Conservation (phyloP, 371 early-diverging fungal species). For the Globomyces sp. region DNA sequence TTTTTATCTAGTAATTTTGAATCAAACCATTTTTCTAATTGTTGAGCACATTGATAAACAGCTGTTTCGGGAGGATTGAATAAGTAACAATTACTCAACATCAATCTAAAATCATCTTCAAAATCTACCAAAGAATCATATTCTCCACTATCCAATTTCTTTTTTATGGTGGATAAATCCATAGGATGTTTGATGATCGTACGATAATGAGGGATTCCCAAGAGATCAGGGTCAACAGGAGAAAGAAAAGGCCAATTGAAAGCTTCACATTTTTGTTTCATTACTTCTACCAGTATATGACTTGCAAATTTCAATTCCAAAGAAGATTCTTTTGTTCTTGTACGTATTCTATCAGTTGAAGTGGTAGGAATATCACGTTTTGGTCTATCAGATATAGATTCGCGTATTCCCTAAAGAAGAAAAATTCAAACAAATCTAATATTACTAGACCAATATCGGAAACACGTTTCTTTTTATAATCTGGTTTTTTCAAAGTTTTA, state of each 20-base stretch:
- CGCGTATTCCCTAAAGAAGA: background rate
- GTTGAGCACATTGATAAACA: constrained; percentile 80
- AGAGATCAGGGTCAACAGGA: constrained; percentile 91
- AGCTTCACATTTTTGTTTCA: constrained; percentile 56
- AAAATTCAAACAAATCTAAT: background rate
- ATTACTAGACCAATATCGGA: constrained; percentile 11
- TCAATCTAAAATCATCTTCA: constrained; percentile 80
- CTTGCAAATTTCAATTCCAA: constrained; percentile 59
- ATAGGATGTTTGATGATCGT: constrained; percentile 95
- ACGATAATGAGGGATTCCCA: constrained; percentile 94
- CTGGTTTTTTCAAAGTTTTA: constrained; percentile 7
- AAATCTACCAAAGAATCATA: constrained; percentile 77
- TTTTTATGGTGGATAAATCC: constrained; percentile 93
- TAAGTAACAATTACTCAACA: constrained; percentile 90
- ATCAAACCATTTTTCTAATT: constrained; percentile 81
- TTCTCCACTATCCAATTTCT: constrained; percentile 73
- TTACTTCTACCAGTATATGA: constrained; percentile 70
- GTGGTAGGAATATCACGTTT: background rate
- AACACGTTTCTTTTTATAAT: constrained; percentile 8
- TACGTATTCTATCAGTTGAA: constrained; percentile 9
- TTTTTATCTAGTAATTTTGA: constrained; percentile 66
- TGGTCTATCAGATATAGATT: background rate
- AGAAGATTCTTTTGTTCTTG: constrained; percentile 10
- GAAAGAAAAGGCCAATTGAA: constrained; percentile 61
- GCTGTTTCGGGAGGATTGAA: constrained; percentile 92